Evolutionary conservation across 2,329 filamentous ascomycete species (phyloP), one percentile per base, ranked within the genome.

Genomic region (Fusarium mexicanum): DNA sequence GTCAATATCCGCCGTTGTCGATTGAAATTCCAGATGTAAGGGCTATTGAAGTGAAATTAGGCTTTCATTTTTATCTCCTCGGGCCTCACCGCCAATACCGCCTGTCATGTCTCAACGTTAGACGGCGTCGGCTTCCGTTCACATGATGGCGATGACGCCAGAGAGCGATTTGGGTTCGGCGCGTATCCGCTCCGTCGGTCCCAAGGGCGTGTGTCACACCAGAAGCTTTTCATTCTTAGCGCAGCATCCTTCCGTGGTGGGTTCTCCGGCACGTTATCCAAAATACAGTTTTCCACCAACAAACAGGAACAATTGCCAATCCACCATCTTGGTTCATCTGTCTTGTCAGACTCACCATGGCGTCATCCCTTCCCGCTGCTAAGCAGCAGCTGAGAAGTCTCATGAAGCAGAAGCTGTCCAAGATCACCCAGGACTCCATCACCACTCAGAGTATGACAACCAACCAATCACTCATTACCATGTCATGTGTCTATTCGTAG

Each of bases 321-420:
- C 53, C 60, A 70, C 50, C 41, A 57, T 55, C 58, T 60, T 58
- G 22, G 24, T 53, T 46, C n/a, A 62, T 33, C 61, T 59, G 24
- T 58, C 65, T 69, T 58, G 63, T 69, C 68, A 73, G 50, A 47
- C 46, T 73, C 43, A 41, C 81, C 69, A 91, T 90, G 87, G 84
- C 88, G 51, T 84, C 89, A 59, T 72, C 81, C 8, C 83, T 95
- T 63, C 87, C 87, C 73, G 86, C 88, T 66, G 91, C 93, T 50
- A 98, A 98, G 85, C 91, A 92, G 80, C 91, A 94, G 77, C 86
- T 98, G 70, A 89, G 95, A 65, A 87, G 86, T 71, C 84, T 88
- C 61, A 92, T 97, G 84, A 95, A 92, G 80, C 85, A 88, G 73
- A 87, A 87, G 38, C 87, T 98, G 26, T 87, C 89, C 26, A 82